phyloP scores from a whole-genome alignment of 371 early-diverging fungal species.

The Mucor lusitanicus region DNA sequence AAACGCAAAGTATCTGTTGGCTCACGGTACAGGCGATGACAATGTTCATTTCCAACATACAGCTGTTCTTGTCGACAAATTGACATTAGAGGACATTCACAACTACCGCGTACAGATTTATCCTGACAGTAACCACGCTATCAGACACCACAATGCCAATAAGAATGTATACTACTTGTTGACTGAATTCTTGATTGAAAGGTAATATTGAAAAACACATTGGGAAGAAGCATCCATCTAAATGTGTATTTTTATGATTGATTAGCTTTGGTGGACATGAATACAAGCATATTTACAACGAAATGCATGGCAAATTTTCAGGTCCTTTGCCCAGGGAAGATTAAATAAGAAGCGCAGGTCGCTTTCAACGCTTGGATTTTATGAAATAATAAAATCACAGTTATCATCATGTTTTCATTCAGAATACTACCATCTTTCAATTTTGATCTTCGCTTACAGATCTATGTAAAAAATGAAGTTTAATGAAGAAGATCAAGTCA shows the following conservation, averaged over 20 bases:
- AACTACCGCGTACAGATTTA: constrained; percentile 80
- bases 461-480: too few species aligned
- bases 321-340: constrained; percentile 28
- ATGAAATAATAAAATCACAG: neutral
- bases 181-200: constrained; percentile 37
- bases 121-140: constrained; percentile 90
- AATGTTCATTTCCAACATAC: constrained; percentile 93
- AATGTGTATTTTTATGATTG: neutral
- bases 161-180: constrained; percentile 55
- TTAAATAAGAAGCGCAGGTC: constrained; percentile 14
- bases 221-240: neutral
- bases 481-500: too few species aligned
- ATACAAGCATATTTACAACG: constrained; percentile 36
- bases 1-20: constrained; percentile 75
- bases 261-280: constrained; percentile 44
- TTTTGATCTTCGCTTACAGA: too few species aligned
- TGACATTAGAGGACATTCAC: constrained; percentile 74
- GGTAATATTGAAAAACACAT: constrained; percentile 23
- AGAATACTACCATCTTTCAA: too few species aligned
- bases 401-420: too few species aligned
- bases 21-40: constrained; percentile 95
- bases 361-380: neutral
- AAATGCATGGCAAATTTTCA: constrained; percentile 29
- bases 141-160: constrained; percentile 68
- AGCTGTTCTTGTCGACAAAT: constrained; percentile 70